phyloP scores from a whole-genome alignment of 2,329 filamentous ascomycete genomes.

The Huntiella bhutanensis region DNA sequence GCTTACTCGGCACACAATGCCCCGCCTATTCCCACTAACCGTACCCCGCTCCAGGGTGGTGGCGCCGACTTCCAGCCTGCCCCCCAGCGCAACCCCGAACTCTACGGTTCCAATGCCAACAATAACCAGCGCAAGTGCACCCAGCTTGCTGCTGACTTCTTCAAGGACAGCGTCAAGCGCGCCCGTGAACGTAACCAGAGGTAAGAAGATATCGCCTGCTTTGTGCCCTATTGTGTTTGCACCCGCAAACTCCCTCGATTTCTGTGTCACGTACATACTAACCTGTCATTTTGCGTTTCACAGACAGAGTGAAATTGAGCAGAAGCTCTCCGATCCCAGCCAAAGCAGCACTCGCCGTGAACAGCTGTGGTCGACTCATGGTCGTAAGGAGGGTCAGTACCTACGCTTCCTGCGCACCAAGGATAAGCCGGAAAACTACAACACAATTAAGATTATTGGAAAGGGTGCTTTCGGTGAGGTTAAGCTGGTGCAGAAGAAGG shows the following conservation, averaged over 20 bases:
- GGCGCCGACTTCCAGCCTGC: conserved; percentile 58
- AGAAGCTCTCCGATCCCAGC: conserved; percentile 59
- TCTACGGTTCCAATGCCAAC: conserved; percentile 44
- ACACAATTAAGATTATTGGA: conserved; percentile 92
- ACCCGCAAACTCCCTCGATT: background rate
- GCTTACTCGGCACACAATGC: conserved; percentile 46
- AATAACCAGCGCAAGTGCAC: conserved; percentile 54
- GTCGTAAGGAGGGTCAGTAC: conserved; percentile 79
- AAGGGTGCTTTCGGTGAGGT: conserved; percentile 98
- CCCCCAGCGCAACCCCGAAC: conserved; percentile 74
- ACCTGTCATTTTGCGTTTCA: conserved; percentile 1
- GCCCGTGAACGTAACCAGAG: conserved; percentile 88
- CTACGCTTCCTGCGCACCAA: conserved; percentile 85
- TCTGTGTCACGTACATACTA: conserved; percentile 3
- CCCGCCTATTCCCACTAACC: conserved; percentile 44
- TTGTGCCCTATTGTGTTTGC: background rate
- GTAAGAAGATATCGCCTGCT: conserved; percentile 25
- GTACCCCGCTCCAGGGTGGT: conserved; percentile 24
- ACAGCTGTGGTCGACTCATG: conserved; percentile 67
- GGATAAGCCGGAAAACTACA: conserved; percentile 86
- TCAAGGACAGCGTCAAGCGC: conserved; percentile 95
- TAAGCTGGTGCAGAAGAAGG: conserved; percentile 89
- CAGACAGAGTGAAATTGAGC: conserved; percentile 83
- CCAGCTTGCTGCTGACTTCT: conserved; percentile 69
- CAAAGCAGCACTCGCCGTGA: conserved; percentile 60